Evolutionary conservation across 306 rosid genomes (phyloP), one percentile per base, ranked within the genome.

Genomic region (Lagenaria siceraria): DNA sequence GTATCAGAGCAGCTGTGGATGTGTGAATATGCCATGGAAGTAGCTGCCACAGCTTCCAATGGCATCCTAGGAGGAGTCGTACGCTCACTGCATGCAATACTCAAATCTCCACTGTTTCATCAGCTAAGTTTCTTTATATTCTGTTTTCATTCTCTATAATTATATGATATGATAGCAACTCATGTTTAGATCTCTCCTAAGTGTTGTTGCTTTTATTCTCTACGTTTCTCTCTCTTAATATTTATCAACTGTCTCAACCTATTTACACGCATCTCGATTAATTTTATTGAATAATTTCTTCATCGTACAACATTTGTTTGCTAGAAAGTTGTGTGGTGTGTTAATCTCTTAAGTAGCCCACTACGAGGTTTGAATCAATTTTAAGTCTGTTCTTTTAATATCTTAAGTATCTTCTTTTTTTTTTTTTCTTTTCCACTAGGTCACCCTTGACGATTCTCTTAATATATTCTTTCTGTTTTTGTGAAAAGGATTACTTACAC

Each of bases 21-120:
- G 25, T 48, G 77, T 14, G 77, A 72, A 72, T 72, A 72, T 27
- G 77, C 61, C 77, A 72, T 72, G 42, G 60, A 48, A 72, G 77
- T 72, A 72, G 77, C 77, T 72, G 77, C 77, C 77, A 72, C 60
- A 27, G 35, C 60, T 15, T 72, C 25, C 43, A 72, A 51, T 43
- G 43, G 77, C 77, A 72, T 72, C 77, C 77, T 48, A 72, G 77
- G 61, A 48, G 55, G 25, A 13, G 42, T 72, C 27, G 61, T 72
- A 72, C 77, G 29, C 42, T 25, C 59, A 24, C 74, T 14, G 58
- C 58, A 48, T 70, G 38, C 24, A 33, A 15, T 62, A 6, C 40
- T 43, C 40, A 33, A 31, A 62, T 17, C 43, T 62, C 13, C 21
- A 70, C 55, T 42, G 55, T 22, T 69, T 64, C 72, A 33, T 33